phyloP scores from a whole-genome alignment of 192 early-diverging fungal species.

The Backusella circina region DNA sequence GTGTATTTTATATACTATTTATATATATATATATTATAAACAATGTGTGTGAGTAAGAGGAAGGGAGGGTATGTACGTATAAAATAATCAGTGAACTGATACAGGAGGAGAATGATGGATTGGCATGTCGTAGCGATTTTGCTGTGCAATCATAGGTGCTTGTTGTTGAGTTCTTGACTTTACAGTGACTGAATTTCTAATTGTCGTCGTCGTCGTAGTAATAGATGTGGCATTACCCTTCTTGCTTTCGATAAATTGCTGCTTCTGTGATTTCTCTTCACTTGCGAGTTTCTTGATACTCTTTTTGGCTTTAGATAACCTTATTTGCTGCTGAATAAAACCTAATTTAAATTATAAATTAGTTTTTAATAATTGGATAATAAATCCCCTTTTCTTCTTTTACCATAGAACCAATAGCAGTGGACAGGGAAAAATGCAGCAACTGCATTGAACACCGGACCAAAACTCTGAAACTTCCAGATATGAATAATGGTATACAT shows the following conservation, averaged over 20 bases:
- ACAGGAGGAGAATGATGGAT: neutral
- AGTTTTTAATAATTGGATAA: neutral
- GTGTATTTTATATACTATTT: neutral
- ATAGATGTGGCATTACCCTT: neutral
- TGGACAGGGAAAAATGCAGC: slow-evolving; percentile 46
- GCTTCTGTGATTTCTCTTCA: neutral
- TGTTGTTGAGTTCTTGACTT: neutral
- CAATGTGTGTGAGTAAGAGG: neutral
- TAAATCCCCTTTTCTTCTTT: neutral
- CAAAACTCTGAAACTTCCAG: slow-evolving; percentile 20
- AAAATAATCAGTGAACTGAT: neutral
- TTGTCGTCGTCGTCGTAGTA: neutral
- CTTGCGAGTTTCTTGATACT: neutral
- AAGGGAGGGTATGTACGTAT: neutral
- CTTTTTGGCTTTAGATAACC: slow-evolving; percentile 5
- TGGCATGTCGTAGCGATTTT: neutral
- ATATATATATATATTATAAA: neutral
- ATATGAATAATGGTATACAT: slow-evolving; percentile 34
- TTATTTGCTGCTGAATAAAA: slow-evolving; percentile 32
- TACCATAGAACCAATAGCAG: slow-evolving; percentile 51
- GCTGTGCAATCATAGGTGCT: neutral
- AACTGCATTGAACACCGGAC: slow-evolving; percentile 33
- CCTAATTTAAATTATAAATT: slow-evolving; percentile 14
- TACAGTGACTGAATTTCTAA: neutral
- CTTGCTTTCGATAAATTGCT: neutral